Percentiles rank a stretch among this genome's conserved stretches.
Evolutionary conservation across 1,139 yeast species (phyloP).

Genomic region (Sugiyamaella neomexicana): DNA sequence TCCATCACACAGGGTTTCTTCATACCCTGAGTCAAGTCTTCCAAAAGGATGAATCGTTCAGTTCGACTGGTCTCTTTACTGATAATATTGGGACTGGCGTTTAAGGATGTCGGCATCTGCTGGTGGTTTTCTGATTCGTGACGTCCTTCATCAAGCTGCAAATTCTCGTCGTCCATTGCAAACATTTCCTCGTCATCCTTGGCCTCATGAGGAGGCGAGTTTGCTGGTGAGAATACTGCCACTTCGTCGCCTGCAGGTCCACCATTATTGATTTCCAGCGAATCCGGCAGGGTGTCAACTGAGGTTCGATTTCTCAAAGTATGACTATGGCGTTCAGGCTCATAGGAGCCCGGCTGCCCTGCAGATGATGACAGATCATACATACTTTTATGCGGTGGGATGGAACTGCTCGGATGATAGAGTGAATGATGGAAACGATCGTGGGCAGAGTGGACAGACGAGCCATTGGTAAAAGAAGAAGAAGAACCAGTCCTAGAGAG

Average conservation of each 20-base stretch:
- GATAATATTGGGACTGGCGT: neutral
- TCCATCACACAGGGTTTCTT: slow-evolving; percentile 87
- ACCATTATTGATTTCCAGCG: neutral
- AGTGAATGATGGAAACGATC: slow-evolving; percentile 3
- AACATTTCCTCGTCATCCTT: slow-evolving; percentile 27
- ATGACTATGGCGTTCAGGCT: neutral
- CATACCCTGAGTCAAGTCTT: slow-evolving; percentile 86
- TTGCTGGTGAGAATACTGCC: slow-evolving; percentile 12
- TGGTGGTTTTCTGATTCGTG: no score
- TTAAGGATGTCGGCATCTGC: neutral
- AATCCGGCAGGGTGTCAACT: neutral
- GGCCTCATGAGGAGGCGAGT: slow-evolving; percentile 14
- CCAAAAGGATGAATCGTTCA: slow-evolving; percentile 83
- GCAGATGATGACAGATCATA: slow-evolving; percentile 16
- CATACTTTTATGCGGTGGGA: slow-evolving; percentile 22
- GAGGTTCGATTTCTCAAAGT: neutral
- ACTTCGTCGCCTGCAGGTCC: slow-evolving; percentile 3
- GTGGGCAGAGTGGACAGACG: neutral
- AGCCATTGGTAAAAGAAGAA: slow-evolving; percentile 13
- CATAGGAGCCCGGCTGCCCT: slow-evolving; percentile 2
- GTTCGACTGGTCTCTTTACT: slow-evolving; percentile 44
- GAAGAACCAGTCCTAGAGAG: slow-evolving; percentile 19
- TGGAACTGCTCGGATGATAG: slow-evolving; percentile 9
- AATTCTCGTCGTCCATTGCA: slow-evolving; percentile 32
- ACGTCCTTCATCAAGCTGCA: neutral